phyloP scores from a whole-genome alignment of 148 eudicot species.

The Limonium bicolor region DNA sequence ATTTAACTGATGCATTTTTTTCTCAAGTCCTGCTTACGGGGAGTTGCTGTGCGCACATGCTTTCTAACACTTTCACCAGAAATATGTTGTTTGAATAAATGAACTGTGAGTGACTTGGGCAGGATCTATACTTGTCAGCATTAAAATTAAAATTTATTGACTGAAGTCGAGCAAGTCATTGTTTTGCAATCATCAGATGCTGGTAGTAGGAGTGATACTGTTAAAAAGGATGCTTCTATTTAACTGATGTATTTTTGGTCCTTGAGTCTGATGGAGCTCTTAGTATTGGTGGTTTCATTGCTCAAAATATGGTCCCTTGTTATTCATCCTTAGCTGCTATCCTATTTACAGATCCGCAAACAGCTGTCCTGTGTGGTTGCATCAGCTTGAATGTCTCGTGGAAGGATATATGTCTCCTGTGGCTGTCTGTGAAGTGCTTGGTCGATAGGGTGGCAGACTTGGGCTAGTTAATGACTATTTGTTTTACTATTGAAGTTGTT shows the following conservation, averaged over 20 bases:
- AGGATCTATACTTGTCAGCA: neutral
- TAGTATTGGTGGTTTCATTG: too few species aligned
- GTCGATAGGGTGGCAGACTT: too few species aligned
- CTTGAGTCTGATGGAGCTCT: neutral
- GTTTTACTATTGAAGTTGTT: too few species aligned
- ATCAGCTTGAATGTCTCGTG: too few species aligned
- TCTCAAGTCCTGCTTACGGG: neutral
- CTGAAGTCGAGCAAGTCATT: neutral
- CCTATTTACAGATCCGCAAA: conserved; percentile 63
- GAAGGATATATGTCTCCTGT: too few species aligned
- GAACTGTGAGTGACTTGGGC: neutral
- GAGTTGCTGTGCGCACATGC: neutral
- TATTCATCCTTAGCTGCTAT: conserved; percentile 5
- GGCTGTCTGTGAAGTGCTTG: too few species aligned
- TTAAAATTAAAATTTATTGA: neutral
- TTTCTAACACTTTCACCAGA: neutral
- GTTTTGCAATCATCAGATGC: neutral
- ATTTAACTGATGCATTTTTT: neutral
- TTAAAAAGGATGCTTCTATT: neutral
- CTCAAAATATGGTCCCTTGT: neutral
- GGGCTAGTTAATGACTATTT: too few species aligned
- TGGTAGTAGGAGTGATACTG: neutral
- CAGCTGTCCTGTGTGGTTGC: conserved; percentile 40
- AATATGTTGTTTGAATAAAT: neutral
- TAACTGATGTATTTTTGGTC: too few species aligned